Percentiles rank a stretch among this genome's conserved stretches.
These are phyloP conservation scores for Coniosporium apollinis DNA, from an alignment of 495 filamentous ascomycete species.

Conservation along the genomic window DNA sequence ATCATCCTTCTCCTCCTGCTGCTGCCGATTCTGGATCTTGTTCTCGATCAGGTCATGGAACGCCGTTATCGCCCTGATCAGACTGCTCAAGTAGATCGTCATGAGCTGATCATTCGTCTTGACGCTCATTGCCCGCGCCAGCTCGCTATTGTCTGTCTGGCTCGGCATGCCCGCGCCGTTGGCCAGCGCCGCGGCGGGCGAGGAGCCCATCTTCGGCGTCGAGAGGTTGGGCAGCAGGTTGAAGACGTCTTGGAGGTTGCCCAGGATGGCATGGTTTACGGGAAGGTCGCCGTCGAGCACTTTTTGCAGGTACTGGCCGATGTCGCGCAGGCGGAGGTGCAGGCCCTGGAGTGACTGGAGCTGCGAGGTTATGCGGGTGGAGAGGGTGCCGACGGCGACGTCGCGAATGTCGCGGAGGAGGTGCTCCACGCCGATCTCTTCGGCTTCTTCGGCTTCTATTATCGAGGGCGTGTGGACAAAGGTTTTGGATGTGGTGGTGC, in stretches of 20 bases:
- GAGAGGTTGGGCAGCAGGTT: conserved; percentile 94
- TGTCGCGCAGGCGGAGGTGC: conserved; percentile 88
- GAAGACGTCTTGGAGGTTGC: conserved; percentile 96
- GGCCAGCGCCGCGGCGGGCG: conserved; percentile 27
- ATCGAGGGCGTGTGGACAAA: conserved; percentile 99
- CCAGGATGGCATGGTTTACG: conserved; percentile 92
- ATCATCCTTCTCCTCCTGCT: conserved; percentile 84
- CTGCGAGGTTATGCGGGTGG: conserved; percentile 92
- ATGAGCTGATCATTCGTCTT: conserved; percentile 99
- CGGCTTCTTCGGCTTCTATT: conserved; percentile 96
- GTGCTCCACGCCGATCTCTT: conserved; percentile 98
- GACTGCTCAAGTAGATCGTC: conserved; percentile 86
- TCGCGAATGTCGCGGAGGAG: conserved; percentile 94
- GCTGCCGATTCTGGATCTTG: conserved; percentile 97
- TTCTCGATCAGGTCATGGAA: conserved; percentile 99
- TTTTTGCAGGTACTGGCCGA: conserved; percentile 88
- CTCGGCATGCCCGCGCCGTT: conserved; percentile 27
- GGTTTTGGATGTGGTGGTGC: conserved; percentile 89
- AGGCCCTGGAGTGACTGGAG: conserved; percentile 93
- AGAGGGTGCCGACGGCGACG: conserved; percentile 95
- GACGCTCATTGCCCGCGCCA: conserved; percentile 87
- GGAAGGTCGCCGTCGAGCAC: conserved; percentile 83
- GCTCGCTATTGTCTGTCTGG: conserved; percentile 54
- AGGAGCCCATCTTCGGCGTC: conserved; percentile 56
- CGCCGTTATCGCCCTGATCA: conserved; percentile 94